phyloP scores from a whole-genome alignment of 768 basidiomycete genomes.

The Naganishia onofrii region DNA sequence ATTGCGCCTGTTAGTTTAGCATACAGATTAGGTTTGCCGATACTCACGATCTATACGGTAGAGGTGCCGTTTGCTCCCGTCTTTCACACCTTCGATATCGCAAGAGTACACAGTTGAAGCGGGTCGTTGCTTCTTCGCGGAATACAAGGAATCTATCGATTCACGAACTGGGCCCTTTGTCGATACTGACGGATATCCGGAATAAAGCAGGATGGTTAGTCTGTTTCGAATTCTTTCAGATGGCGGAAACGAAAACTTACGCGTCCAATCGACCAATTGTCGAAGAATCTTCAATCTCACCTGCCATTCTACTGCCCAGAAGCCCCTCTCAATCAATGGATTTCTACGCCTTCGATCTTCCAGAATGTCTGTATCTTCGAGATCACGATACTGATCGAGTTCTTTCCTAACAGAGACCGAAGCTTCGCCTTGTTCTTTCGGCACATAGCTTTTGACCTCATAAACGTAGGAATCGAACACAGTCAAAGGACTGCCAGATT shows the following conservation, averaged over 20 bases:
- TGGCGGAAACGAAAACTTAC: conserved; percentile 14
- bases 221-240: background rate
- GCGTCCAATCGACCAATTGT: conserved; percentile 33
- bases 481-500: conserved; percentile 23
- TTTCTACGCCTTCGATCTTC: conserved; percentile 27
- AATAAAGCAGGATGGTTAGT: background rate
- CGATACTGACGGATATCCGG: background rate
- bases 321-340: conserved; percentile 19
- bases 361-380: conserved; percentile 11
- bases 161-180: conserved; percentile 21
- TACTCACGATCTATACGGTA: conserved; percentile 27
- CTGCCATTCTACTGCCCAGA: conserved; percentile 27
- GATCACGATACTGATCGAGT: conserved; percentile 12
- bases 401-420: background rate
- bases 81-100: conserved; percentile 21
- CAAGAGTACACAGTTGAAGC: conserved; percentile 5
- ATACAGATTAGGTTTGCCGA: background rate
- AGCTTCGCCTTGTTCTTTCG: conserved; percentile 4
- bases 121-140: conserved; percentile 9
- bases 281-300: conserved; percentile 30
- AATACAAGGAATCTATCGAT: conserved; percentile 6
- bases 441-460: conserved; percentile 23
- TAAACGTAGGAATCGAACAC: conserved; percentile 28
- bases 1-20: background rate
- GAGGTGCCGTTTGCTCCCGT: conserved; percentile 17